Evolutionary conservation across 2,329 filamentous ascomycete genomes (phyloP), one percentile per base, ranked within the genome.

Genomic region (Colletotrichum musae): DNA sequence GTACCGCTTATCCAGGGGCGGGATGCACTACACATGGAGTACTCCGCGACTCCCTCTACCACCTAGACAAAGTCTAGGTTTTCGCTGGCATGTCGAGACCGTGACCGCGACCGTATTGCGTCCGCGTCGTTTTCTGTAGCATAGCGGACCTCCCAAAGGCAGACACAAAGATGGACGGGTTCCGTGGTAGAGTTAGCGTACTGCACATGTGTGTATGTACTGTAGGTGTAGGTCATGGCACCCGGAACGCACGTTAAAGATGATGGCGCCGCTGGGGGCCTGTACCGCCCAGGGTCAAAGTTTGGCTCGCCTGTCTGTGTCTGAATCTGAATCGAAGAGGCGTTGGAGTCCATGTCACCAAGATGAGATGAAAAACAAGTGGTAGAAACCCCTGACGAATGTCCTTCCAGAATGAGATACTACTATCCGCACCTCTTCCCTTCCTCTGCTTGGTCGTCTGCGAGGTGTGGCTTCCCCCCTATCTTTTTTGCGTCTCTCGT

Each of bases 271-370:
- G 58, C 58, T 48, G 48, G 32, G 64, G 58, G 51, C 21, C 64
- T 21, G 60, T 68, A 58, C 65, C 60, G 65, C 50, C 43, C 60
- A 64, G 60, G 15, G 61, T 54, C 59, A 68, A 43, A 64, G 51
- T 56, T 47, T 66, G 43, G 67, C 28, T 57, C 43, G 67, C n/a
- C 24, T 57, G 50, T 60, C 39, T 15, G 48, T 54, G 28, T 64
- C 51, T 58, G 53, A 65, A 58, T 45, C 47, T 58, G 60, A 58
- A 57, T 68, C 52, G 21, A 36, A 53, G 54, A 60, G 54, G 39
- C 18, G 48, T 66, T 36, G 57, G 24, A 61, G 48, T 24, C 58
- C 10, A 58, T 56, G 43, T 58, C 50, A 52, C 50, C 48, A 48
- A 67, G 58, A 67, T 57, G 57, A 60, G 61, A 69, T 67, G 56